A percentile compares a stretch with the other conserved stretches of the same genome.
Conservation (phyloP, 331 rosid genomes). For the Quercus tomentella region DNA sequence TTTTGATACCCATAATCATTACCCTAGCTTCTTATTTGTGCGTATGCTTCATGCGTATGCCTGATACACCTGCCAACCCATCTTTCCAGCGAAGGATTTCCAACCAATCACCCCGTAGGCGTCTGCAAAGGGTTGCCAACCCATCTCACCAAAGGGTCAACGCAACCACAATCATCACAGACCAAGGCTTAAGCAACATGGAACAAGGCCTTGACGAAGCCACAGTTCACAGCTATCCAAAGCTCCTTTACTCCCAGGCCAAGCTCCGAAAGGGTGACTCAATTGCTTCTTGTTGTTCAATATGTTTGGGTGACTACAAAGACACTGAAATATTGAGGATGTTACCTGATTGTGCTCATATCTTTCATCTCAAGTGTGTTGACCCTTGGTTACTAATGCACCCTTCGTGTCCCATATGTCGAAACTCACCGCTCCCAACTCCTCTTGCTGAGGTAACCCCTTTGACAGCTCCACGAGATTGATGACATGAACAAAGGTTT, state of each 20-base stretch:
- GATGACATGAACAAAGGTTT: neutral
- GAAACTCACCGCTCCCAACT: conserved; percentile 23
- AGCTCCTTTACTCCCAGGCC: conserved; percentile 26
- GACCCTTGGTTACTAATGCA: conserved; percentile 39
- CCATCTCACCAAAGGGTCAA: no score
- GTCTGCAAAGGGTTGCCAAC: no score
- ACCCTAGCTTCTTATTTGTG: no score
- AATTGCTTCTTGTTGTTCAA: conserved; percentile 33
- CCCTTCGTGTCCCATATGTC: conserved; percentile 50
- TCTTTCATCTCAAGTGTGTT: conserved; percentile 45
- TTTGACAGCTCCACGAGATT: neutral
- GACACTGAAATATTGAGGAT: conserved; percentile 34
- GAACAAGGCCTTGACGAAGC: conserved; percentile 14
- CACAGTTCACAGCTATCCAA: conserved; percentile 25
- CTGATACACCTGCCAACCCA: no score
- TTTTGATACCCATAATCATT: no score
- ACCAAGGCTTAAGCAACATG: no score
- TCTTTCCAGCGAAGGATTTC: no score
- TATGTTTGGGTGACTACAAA: conserved; percentile 51
- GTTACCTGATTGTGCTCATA: conserved; percentile 54
- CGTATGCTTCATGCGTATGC: no score
- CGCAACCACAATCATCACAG: no score
- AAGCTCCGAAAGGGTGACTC: conserved; percentile 14
- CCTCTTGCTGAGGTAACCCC: conserved; percentile 22
- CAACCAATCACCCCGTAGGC: no score